Evolutionary conservation across 306 rosid genomes (phyloP), one percentile per base, ranked within the genome.

Genomic region (Fagus crenata): DNA sequence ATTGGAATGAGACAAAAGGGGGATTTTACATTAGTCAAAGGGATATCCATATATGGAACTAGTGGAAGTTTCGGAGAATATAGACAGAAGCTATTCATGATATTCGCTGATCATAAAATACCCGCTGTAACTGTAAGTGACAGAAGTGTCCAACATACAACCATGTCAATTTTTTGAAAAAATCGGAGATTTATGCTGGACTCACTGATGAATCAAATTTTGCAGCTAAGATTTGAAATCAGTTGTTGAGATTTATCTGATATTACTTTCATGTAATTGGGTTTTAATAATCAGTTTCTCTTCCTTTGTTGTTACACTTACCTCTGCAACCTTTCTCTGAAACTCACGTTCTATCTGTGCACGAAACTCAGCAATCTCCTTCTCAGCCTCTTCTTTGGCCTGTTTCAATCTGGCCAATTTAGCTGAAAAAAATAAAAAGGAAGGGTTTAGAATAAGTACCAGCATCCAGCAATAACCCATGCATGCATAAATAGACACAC

Each of bases 361-460:
- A 41, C 98, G 92, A 79, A 87, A 89, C 56, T 89, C 89, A 46
- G 93, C 87, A 78, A 95, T 76, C 87, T 95, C 97, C 89, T 79
- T 90, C 14, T 82, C 96, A 22, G 97, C 97, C 89, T 92, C 98
- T 28, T 95, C 97, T 80, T 92, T 89, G 76, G 97, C 98, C 78
- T 95, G 97, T 83, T 89, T 92, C 88, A 95, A 86, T 77, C 97
- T 88, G 78, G 96, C 92, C 89, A 82, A 1, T 90, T 95, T 95
- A 56, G 89, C 98, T 95, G 67, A 17, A 74, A 76, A 46, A 75
- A 69, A 74, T 22, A 40, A 75, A 78, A 35, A 67, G 63, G 63
- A 49, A 33, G 42, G 55, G 5, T 9, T 67, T 72, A 56, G 58
- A 63, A 76, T 70, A 36, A 77, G 81, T n/a, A 42, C 28, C 37